Base-by-base conservation (phyloP, 2,329 filamentous ascomycete genomes). In the Sporothrix brunneoviolacea region DNA sequence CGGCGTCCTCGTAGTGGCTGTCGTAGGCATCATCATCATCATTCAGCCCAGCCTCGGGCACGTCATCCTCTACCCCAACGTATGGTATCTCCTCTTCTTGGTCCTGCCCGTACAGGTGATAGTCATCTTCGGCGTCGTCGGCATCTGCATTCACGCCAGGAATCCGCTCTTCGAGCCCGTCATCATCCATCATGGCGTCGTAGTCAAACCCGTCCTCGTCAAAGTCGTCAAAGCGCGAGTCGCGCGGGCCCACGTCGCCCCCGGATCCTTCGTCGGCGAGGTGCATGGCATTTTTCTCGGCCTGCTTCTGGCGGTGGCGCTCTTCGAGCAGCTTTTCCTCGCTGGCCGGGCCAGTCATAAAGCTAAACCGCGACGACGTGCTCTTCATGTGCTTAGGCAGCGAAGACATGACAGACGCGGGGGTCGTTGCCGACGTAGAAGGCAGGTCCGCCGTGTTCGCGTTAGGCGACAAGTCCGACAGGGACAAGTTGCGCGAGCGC, bases 351-450 rank as follows among this genome's bases (percentile, higher is more conserved):
- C 83, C 84, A 15, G 83, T 78, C 73, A 90, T 87, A 60, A 91
- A 91, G 59, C 86, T 91, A 62, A 91, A 91, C 13, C 87, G 74
- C 0, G 85, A 89, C 0, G 86, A 87, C 10, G 83, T 87, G 62
- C 86, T 90, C 65, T 83, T 84, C 80, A 84, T 84, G 55, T 84
- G 80, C 53, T 69, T 77, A 3, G 80, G 81, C 30, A 83, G 54
- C 7, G 74, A 75, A 3, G 74, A 76, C 2, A 72, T 48, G 4
- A 57, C 63, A 2, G 54, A 51, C 5, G 35, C 51, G 2, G 54
- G 43, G 10, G 48, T 51, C 3, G 52, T 49, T 16, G 50, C 50
- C 3, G 50, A 44, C 10, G 50, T 45, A 8, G 47, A 49, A 4
- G 51, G 28, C 10, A 22, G 16, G 16, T 16, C 42, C 7, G 24